Evolutionary conservation across 495 filamentous ascomycete genomes (phyloP).

Genomic region (Aspergillus biplanus): DNA sequence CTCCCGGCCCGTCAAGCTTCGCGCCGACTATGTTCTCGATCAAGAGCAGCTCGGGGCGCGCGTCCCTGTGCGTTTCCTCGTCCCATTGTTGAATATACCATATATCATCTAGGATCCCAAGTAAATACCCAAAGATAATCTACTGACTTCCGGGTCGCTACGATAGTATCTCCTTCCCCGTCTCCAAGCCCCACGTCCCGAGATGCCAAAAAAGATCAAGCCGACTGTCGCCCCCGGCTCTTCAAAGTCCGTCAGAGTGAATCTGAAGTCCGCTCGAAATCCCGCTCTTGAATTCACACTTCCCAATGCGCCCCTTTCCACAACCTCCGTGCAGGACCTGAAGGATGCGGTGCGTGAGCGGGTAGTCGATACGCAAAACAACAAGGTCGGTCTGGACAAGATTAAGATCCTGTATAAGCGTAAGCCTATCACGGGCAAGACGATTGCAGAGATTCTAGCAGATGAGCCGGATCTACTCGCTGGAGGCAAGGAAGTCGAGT

Average conservation of each 20-base stretch:
- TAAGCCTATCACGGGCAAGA: constrained; percentile 72
- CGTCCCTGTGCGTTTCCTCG: constrained; percentile 62
- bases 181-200: constrained; percentile 51
- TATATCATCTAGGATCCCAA: background rate
- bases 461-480: constrained; percentile 44
- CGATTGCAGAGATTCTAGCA: constrained; percentile 53
- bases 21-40: constrained; percentile 84
- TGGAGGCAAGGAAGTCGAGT: constrained; percentile 60
- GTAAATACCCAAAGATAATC: background rate
- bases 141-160: constrained; percentile 19
- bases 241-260: constrained; percentile 57
- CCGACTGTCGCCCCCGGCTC: constrained; percentile 46
- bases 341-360: constrained; percentile 63
- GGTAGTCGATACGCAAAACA: constrained; percentile 39
- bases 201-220: constrained; percentile 53
- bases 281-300: constrained; percentile 66
- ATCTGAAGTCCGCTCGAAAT: constrained; percentile 76
- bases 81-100: too few species aligned
- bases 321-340: constrained; percentile 73
- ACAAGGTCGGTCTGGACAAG: constrained; percentile 59
- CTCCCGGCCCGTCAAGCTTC: constrained; percentile 73
- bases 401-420: constrained; percentile 81
- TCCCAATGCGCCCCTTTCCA: constrained; percentile 55
- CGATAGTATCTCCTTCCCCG: constrained; percentile 49
- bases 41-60: constrained; percentile 70